phyloP scores from a whole-genome alignment of 169 alveolate species.

The Toxoplasma gondii region DNA sequence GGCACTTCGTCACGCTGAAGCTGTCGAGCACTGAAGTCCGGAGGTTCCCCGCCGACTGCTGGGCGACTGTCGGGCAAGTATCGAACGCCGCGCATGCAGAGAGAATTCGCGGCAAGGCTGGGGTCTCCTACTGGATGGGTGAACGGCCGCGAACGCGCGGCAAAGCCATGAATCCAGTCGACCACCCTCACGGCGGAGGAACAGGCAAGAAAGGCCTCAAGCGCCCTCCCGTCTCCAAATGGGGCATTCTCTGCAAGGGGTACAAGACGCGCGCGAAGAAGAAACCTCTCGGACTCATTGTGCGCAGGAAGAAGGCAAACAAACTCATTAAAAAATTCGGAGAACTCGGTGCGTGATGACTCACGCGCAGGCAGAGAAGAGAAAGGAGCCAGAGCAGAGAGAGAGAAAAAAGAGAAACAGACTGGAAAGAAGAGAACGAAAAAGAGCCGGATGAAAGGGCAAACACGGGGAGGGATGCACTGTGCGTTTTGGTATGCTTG shows the following conservation, averaged over 20 bases:
- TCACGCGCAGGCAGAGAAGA: too few relatives aligned
- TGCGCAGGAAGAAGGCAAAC: conserved; percentile 82
- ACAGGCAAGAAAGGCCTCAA: conserved; percentile 81
- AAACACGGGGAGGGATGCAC: too few relatives aligned
- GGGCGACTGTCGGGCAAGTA: conserved; percentile 90
- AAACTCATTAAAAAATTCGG: conserved; percentile 83
- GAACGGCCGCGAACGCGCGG: conserved; percentile 88
- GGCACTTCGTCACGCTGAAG: conserved; percentile 82
- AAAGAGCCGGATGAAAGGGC: too few relatives aligned
- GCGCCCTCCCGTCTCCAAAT: conserved; percentile 83
- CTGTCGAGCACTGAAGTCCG: conserved; percentile 88
- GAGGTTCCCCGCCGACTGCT: conserved; percentile 87
- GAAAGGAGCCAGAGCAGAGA: too few relatives aligned
- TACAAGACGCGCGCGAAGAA: conserved; percentile 78
- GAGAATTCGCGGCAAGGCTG: conserved; percentile 69
- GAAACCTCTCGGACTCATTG: conserved; percentile 85
- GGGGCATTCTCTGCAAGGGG: conserved; percentile 86
- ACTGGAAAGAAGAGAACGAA: too few relatives aligned
- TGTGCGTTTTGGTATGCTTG: too few relatives aligned
- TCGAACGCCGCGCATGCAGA: conserved; percentile 78
- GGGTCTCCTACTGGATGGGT: conserved; percentile 76
- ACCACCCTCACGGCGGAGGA: conserved; percentile 91
- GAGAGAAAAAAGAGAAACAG: too few relatives aligned
- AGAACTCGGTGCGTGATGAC: conserved; percentile 21
- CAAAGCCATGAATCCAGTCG: conserved; percentile 85